Conservation (phyloP, 208 protist genomes). For the Acanthamoeba healyi region DNA sequence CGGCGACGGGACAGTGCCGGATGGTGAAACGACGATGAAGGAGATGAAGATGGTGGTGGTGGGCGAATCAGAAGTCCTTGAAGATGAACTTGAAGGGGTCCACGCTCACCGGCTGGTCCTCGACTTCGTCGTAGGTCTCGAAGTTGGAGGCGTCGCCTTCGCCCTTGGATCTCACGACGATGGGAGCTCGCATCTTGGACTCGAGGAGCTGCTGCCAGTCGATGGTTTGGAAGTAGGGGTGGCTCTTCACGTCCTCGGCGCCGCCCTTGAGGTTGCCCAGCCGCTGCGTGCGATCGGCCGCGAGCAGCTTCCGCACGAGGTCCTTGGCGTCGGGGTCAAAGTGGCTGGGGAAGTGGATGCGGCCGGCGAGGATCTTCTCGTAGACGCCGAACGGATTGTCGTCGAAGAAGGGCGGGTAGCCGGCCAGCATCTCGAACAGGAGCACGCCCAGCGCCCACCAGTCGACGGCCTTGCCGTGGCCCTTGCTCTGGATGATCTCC, state of each 20-base stretch:
- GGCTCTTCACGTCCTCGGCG: slow-evolving; percentile 95
- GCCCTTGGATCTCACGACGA: slow-evolving; percentile 71
- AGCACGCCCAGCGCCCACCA: slow-evolving; percentile 94
- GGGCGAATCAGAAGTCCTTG: slow-evolving; percentile 78
- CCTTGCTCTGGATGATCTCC: slow-evolving; percentile 93
- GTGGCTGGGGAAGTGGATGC: slow-evolving; percentile 91
- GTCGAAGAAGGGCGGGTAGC: slow-evolving; percentile 95
- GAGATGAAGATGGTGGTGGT: no score
- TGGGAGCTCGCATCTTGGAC: slow-evolving; percentile 72
- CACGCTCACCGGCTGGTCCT: slow-evolving; percentile 43
- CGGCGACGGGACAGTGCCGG: no score
- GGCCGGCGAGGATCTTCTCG: slow-evolving; percentile 93
- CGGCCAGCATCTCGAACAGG: slow-evolving; percentile 93
- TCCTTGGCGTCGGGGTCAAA: slow-evolving; percentile 91
- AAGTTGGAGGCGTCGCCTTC: slow-evolving; percentile 85
- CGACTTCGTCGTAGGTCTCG: slow-evolving; percentile 83
- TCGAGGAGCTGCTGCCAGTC: slow-evolving; percentile 91
- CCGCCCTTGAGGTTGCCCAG: slow-evolving; percentile 92
- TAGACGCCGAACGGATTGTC: slow-evolving; percentile 93
- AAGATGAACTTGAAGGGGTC: slow-evolving; percentile 82
- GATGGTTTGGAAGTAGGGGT: slow-evolving; percentile 97
- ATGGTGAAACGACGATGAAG: no score
- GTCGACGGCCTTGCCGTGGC: slow-evolving; percentile 94
- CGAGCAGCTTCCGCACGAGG: slow-evolving; percentile 89
- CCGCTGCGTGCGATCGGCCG: slow-evolving; percentile 88